These are phyloP conservation scores for Plantago lanceolata DNA, from an alignment of 305 asterid species.

Conservation along the genomic window DNA sequence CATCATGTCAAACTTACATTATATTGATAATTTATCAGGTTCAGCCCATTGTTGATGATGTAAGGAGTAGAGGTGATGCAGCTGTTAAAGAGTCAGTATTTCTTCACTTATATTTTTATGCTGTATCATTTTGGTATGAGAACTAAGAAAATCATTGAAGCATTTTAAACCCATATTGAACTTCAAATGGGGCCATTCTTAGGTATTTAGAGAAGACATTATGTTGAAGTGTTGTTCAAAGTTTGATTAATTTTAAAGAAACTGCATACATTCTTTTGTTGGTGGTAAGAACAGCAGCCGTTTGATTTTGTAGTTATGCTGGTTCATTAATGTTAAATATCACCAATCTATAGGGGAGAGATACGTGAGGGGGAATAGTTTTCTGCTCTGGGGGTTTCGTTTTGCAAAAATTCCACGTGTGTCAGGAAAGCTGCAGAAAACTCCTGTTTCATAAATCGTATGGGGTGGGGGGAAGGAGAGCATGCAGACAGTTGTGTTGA, in stretches of 20 bases:
- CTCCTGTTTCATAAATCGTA: no score
- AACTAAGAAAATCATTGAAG: conserved; percentile 14
- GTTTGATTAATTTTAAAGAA: conserved; percentile 13
- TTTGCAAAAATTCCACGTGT: no score
- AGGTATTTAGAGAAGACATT: neutral
- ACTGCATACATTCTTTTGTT: neutral
- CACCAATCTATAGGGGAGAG: neutral
- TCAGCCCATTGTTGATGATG: conserved; percentile 92
- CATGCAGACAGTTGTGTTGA: neutral
- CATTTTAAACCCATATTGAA: conserved; percentile 13
- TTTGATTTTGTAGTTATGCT: conserved; percentile 1
- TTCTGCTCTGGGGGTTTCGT: neutral
- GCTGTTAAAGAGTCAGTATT: conserved; percentile 89
- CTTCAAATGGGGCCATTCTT: neutral
- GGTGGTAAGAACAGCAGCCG: conserved; percentile 8
- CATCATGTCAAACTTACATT: conserved; percentile 2
- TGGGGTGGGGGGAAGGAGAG: neutral
- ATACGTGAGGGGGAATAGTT: neutral
- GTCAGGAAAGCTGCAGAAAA: no score
- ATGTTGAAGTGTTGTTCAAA: conserved; percentile 6
- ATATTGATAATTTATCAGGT: conserved; percentile 46
- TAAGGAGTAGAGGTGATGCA: conserved; percentile 79
- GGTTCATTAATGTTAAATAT: neutral
- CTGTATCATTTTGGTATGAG: conserved; percentile 18
- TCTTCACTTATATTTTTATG: conserved; percentile 26